Evolutionary conservation across 139 green algal genomes (phyloP).

Genomic region (Nannochloris sp.): DNA sequence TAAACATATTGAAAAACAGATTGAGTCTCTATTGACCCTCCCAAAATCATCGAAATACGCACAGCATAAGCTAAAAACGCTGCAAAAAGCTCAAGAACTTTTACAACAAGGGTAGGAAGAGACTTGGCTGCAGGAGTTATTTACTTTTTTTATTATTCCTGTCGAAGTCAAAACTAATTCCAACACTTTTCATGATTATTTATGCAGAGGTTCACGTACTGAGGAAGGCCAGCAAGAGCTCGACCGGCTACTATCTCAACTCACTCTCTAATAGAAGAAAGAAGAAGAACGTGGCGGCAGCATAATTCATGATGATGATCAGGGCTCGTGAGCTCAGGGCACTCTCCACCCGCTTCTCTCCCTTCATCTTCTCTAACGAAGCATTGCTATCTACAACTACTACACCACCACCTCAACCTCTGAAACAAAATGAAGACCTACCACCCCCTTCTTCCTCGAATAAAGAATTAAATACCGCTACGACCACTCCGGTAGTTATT

Average conservation of each 20-base stretch:
- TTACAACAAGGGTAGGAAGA: background rate
- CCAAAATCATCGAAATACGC: slow-evolving; percentile 15
- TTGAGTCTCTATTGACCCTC: slow-evolving; percentile 7
- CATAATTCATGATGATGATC: too few species aligned
- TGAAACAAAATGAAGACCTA: too few species aligned
- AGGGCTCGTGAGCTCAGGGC: too few species aligned
- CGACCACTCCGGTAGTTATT: slow-evolving; percentile 55
- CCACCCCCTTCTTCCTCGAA: background rate
- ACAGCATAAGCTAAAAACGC: slow-evolving; percentile 17
- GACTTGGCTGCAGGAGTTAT: too few species aligned
- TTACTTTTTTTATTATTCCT: too few species aligned
- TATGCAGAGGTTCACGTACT: background rate
- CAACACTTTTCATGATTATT: background rate
- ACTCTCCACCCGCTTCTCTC: too few species aligned
- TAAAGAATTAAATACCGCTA: background rate
- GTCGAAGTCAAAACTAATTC: too few species aligned
- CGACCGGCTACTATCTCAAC: background rate
- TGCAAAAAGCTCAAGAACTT: slow-evolving; percentile 22
- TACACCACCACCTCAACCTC: too few species aligned
- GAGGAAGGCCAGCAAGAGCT: background rate
- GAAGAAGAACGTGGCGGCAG: too few species aligned
- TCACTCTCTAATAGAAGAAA: background rate
- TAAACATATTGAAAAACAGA: background rate
- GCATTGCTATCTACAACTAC: too few species aligned
- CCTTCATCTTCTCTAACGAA: too few species aligned